Evolutionary conservation across 352 stramenopile genomes (phyloP), one percentile per base, ranked within the genome.

Genomic region (Pythium coloratum): DNA sequence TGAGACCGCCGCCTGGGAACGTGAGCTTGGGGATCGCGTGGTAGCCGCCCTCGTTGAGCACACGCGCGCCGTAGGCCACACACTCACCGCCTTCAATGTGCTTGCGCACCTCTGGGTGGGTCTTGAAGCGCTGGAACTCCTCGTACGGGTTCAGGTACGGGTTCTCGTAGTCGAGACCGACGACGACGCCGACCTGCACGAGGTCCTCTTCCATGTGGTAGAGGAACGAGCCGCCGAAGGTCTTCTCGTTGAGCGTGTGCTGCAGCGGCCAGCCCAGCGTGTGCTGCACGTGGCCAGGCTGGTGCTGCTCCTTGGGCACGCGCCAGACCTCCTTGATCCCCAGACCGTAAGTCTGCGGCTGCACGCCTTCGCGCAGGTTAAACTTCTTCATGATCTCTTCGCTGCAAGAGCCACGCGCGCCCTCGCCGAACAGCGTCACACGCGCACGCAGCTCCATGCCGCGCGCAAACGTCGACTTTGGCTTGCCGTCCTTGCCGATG

Each of bases 61-160:
- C 97, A 40, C 98, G 90, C 49, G 97, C 98, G 53, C 97, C 98
- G 75, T 99, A 99, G 38, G 94, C 86, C 42, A 99, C 85, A 74
- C 97, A 99, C 50, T 98, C 93, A 32, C 97, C 97, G 57, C 96
- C 96, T 65, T 99, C 91, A 18, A 99, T 76, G 71, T 98, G 89
- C 54, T 91, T 89, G 34, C 82, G 73, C 66, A 99, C 90, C 36
- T 85, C 88, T 8, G 97, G 97, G 77, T 99, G 97, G 7, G 97
- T 98, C 88, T 99, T 99, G 85, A 97, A 99, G 55, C 95, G 86
- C 89, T 99, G 98, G 86, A 99, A 99, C 80, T 99, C 98, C 69
- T 99, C 84, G 75, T 99, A 99, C 58, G 97, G 97, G 79, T 99
- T 99, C 26, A 99, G 80, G 81, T 99, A 99, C 16, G 98, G 97